Conservation (phyloP, 306 rosid genomes). For the Gastrolobium villosum region DNA sequence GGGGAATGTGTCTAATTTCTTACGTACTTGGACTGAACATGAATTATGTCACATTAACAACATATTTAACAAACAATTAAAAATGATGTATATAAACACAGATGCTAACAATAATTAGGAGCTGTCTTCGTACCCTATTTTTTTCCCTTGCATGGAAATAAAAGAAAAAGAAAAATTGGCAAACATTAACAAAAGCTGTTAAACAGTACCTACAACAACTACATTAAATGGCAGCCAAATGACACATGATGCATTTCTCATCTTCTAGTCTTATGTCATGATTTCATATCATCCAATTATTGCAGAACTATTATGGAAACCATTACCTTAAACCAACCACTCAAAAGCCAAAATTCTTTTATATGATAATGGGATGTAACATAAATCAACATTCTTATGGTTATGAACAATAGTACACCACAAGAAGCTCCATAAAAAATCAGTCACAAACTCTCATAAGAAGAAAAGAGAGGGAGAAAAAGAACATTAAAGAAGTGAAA, state of each 20-base stretch:
- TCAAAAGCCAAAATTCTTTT: slow-evolving; percentile 5
- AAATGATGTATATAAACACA: slow-evolving; percentile 16
- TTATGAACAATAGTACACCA: slow-evolving; percentile 38
- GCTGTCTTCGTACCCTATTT: not conserved
- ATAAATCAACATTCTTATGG: slow-evolving; percentile 42
- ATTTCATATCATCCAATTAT: not conserved
- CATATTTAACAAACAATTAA: no score
- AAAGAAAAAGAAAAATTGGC: not conserved
- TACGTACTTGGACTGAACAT: not conserved
- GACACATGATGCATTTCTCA: not conserved
- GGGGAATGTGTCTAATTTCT: not conserved
- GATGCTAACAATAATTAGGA: slow-evolving; percentile 12
- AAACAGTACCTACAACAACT: slow-evolving; percentile 21
- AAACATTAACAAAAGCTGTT: slow-evolving; percentile 10
- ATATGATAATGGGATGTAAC: slow-evolving; percentile 1
- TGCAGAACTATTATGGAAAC: not conserved
- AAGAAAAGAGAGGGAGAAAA: not conserved
- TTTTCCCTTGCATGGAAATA: slow-evolving; percentile 36
- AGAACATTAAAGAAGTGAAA: no score
- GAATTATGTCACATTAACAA: not conserved
- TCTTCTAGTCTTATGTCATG: not conserved
- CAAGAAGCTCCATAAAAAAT: slow-evolving; percentile 37
- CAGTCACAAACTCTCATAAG: slow-evolving; percentile 43
- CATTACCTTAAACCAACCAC: not conserved
- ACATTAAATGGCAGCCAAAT: slow-evolving; percentile 35